Evolutionary conservation across 257 asterid species (phyloP).

Genomic region (Forsythia suspensa): DNA sequence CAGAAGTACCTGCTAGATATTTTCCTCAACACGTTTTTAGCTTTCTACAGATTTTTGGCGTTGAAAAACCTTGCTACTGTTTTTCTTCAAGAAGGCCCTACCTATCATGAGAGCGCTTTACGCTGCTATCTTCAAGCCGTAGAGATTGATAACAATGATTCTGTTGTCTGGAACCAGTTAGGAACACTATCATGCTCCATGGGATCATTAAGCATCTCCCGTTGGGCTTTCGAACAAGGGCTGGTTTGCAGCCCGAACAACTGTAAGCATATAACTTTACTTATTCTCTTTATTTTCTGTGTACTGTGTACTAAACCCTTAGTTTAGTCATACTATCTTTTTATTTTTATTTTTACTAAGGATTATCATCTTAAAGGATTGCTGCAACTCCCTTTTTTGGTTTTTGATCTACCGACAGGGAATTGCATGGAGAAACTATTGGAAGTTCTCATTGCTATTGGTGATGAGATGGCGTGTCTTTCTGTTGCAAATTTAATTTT

Average conservation of each 20-base stretch:
- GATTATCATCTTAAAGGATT: conserved; percentile 12
- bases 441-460: conserved; percentile 97
- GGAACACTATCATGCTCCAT: conserved; percentile 96
- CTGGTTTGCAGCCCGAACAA: conserved; percentile 91
- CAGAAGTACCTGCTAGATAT: not conserved
- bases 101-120: conserved; percentile 73
- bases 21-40: conserved; percentile 9
- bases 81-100: conserved; percentile 75
- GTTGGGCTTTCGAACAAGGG: conserved; percentile 99
- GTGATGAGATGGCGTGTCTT: conserved; percentile 96
- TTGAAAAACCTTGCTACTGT: conserved; percentile 91
- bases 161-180: conserved; percentile 94
- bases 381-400: not conserved
- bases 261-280: conserved; percentile 55
- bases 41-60: conserved; percentile 80
- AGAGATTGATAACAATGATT: conserved; percentile 88
- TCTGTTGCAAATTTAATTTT: conserved; percentile 82
- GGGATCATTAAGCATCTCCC: conserved; percentile 90
- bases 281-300: not conserved
- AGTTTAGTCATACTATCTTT: conserved; percentile 17
- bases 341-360: conserved; percentile 5
- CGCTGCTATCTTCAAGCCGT: conserved; percentile 96
- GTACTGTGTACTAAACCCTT: not conserved
- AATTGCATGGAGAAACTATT: conserved; percentile 98
- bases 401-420: conserved; percentile 56